Evolutionary conservation across 495 filamentous ascomycete species (phyloP).

Genomic region (Trichocladium antarcticum): DNA sequence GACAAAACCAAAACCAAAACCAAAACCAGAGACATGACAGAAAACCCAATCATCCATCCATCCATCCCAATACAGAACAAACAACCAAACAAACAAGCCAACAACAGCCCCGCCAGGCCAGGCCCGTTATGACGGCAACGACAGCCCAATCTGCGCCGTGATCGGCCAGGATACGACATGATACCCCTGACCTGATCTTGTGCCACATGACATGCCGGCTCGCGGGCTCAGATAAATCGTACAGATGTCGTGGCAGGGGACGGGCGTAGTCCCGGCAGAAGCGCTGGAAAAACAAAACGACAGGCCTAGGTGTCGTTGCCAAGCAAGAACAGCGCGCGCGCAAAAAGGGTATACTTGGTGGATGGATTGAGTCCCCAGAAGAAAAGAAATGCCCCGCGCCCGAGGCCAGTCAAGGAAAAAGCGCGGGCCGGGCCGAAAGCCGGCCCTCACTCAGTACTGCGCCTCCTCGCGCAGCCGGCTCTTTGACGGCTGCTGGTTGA

Average conservation of each 20-base stretch:
- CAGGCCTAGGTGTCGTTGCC: neutral
- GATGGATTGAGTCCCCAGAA: neutral
- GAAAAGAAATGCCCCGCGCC: too few species aligned
- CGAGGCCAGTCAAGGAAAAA: too few species aligned
- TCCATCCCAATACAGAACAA: neutral
- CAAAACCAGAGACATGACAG: neutral
- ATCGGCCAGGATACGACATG: too few species aligned
- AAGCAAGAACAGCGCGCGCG: conserved; percentile 5
- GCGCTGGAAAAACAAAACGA: neutral
- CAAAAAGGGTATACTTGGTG: neutral
- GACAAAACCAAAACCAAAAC: neutral
- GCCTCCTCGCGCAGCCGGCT: conserved; percentile 38
- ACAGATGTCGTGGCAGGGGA: neutral
- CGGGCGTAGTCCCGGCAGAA: neutral
- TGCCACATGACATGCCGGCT: neutral
- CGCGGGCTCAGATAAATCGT: neutral
- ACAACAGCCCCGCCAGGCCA: too few species aligned
- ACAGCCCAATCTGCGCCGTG: too few species aligned
- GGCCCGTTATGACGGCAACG: too few species aligned
- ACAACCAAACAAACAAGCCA: neutral
- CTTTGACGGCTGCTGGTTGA: conserved; percentile 36
- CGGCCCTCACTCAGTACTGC: conserved; percentile 14
- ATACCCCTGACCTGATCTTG: too few species aligned
- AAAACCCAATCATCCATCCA: neutral
- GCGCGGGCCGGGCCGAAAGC: too few species aligned